Evolutionary conservation across 192 early-diverging fungal species (phyloP).

Genomic region (Entophlyctis luteolus): DNA sequence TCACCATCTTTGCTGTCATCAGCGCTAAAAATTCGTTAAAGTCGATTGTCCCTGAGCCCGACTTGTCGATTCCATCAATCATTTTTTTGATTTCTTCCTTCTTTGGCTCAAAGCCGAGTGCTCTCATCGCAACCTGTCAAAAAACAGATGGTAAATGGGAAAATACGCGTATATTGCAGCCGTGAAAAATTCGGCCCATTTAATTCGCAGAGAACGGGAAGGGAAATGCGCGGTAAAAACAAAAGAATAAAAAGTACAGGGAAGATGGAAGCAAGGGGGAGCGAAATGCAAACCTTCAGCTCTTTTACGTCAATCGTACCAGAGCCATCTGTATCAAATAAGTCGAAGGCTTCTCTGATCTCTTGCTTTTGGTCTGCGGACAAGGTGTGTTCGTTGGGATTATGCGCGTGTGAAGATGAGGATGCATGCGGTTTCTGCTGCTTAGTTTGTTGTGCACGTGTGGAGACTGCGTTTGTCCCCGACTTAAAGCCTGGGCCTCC

Average conservation of each 20-base stretch:
- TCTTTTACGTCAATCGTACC: slow-evolving; percentile 64
- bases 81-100: slow-evolving; percentile 48
- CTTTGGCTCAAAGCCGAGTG: slow-evolving; percentile 51
- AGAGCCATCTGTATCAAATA: slow-evolving; percentile 65
- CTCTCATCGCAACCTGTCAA: slow-evolving; percentile 33
- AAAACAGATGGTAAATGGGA: too few relatives aligned
- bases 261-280: background rate
- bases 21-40: slow-evolving; percentile 69
- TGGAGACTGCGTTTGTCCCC: too few relatives aligned
- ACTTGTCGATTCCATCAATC: slow-evolving; percentile 52
- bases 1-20: slow-evolving; percentile 65
- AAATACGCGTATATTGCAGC: too few relatives aligned
- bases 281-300: slow-evolving; percentile 47
- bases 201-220: too few relatives aligned
- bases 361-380: slow-evolving; percentile 66
- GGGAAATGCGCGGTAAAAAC: background rate
- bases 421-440: too few relatives aligned
- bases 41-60: slow-evolving; percentile 55
- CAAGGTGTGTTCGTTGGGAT: slow-evolving; percentile 32
- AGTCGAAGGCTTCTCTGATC: slow-evolving; percentile 67
- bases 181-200: too few relatives aligned
- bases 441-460: too few relatives aligned
- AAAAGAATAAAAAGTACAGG: background rate
- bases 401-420: background rate
- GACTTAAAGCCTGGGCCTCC: too few relatives aligned